These are phyloP conservation scores for Plasmodium yoelii DNA, from an alignment of 169 alveolate genomes.

Conservation along the genomic window DNA sequence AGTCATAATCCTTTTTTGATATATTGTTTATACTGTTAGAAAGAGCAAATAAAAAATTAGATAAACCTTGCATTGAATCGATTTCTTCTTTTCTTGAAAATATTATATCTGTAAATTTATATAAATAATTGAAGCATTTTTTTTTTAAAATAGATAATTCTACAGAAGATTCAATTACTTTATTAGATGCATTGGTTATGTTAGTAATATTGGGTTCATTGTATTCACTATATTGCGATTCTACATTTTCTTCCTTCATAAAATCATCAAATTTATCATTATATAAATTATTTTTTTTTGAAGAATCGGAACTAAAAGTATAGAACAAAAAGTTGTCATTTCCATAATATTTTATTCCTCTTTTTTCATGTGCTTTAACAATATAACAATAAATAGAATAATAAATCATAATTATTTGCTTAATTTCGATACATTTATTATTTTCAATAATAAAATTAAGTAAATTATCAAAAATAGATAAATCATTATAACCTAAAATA, in stretches of 20 bases:
- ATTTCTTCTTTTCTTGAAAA: conserved; percentile 35
- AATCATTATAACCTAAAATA: conserved; percentile 16
- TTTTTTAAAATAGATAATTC: too few relatives aligned
- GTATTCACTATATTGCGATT: neutral
- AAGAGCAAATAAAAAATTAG: conserved; percentile 35
- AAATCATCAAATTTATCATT: neutral
- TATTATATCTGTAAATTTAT: conserved; percentile 19
- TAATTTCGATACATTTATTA: conserved; percentile 16
- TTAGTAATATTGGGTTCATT: neutral
- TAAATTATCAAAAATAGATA: conserved; percentile 1
- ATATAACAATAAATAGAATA: conserved; percentile 38
- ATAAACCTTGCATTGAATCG: conserved; percentile 56
- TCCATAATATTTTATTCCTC: conserved; percentile 13
- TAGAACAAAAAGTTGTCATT: neutral
- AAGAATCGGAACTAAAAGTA: neutral
- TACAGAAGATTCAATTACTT: neutral
- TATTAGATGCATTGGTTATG: neutral
- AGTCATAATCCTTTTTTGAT: conserved; percentile 21
- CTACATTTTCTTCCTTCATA: neutral
- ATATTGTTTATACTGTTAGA: conserved; percentile 26
- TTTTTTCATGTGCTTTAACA: neutral
- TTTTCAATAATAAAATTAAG: conserved; percentile 5
- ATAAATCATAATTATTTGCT: conserved; percentile 54
- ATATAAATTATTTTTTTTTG: neutral
- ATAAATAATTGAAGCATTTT: neutral